These are phyloP conservation scores for Symbiotaphrina buchneri DNA, from an alignment of 495 filamentous ascomycete genomes.

Conservation along the genomic window DNA sequence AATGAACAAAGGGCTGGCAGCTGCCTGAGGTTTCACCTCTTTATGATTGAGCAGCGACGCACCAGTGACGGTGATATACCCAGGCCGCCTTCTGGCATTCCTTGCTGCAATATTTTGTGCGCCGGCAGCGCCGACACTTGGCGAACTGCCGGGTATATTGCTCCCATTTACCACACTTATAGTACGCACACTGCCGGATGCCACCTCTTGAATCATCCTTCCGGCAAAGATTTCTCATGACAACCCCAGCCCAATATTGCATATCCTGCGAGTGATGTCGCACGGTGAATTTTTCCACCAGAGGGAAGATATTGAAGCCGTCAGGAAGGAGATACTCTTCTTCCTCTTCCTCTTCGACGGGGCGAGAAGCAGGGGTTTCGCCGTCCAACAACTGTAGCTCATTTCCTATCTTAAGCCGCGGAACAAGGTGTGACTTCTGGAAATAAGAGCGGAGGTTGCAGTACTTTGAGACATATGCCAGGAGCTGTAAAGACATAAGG, in stretches of 20 bases:
- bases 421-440: slow-evolving; percentile 83
- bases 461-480: slow-evolving; percentile 97
- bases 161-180: slow-evolving; percentile 95
- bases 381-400: slow-evolving; percentile 63
- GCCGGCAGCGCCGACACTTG: slow-evolving; percentile 86
- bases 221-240: slow-evolving; percentile 95
- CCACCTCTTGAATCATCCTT: slow-evolving; percentile 90
- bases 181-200: slow-evolving; percentile 92
- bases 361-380: slow-evolving; percentile 20
- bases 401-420: slow-evolving; percentile 69
- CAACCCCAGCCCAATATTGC: slow-evolving; percentile 98
- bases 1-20: too few relatives aligned
- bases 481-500: slow-evolving; percentile 89
- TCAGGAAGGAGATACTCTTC: slow-evolving; percentile 86
- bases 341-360: slow-evolving; percentile 34
- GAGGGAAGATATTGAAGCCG: slow-evolving; percentile 92
- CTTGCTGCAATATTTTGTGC: slow-evolving; percentile 99
- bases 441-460: slow-evolving; percentile 91
- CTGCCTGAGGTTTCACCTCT: not conserved
- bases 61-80: slow-evolving; percentile 97
- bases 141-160: slow-evolving; percentile 89
- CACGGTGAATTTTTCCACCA: slow-evolving; percentile 96
- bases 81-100: slow-evolving; percentile 98
- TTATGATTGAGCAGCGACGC: slow-evolving; percentile 42
- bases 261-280: slow-evolving; percentile 86